phyloP scores from a whole-genome alignment of 1,284 basidiomycete species.

The Inonotus obliquus region DNA sequence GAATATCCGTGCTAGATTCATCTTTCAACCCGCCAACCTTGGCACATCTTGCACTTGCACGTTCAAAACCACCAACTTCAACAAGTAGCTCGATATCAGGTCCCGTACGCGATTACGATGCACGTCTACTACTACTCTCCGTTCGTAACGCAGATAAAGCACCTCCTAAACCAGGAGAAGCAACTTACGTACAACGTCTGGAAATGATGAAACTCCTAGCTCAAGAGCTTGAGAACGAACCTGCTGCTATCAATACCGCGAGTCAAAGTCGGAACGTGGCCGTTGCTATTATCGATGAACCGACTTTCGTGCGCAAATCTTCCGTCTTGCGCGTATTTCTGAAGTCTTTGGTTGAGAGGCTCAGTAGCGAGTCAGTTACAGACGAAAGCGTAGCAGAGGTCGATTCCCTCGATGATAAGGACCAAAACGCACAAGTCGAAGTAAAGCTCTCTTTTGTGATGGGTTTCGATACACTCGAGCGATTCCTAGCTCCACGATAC shows the following conservation, averaged over 20 bases:
- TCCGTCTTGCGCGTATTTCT: conserved; percentile 53
- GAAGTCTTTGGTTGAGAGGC: conserved; percentile 18
- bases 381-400: conserved; percentile 12
- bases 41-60: conserved; percentile 79
- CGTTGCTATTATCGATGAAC: conserved; percentile 81
- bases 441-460: conserved; percentile 64
- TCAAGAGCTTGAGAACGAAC: conserved; percentile 36
- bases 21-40: conserved; percentile 93
- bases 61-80: conserved; percentile 9
- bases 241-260: conserved; percentile 3
- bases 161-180: conserved; percentile 62
- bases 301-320: conserved; percentile 87
- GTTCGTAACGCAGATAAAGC: conserved; percentile 87
- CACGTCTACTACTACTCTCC: conserved; percentile 79
- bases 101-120: conserved; percentile 49
- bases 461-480: conserved; percentile 85
- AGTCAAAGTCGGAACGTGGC: conserved; percentile 52
- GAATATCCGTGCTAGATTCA: conserved; percentile 77
- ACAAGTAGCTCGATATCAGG: not conserved
- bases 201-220: conserved; percentile 79
- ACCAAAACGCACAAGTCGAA: conserved; percentile 22
- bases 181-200: conserved; percentile 67
- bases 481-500: conserved; percentile 79
- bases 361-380: no score
- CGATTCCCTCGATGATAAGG: not conserved